Conservation (phyloP, 495 filamentous ascomycete species). For the Trichoderma gamsii region DNA sequence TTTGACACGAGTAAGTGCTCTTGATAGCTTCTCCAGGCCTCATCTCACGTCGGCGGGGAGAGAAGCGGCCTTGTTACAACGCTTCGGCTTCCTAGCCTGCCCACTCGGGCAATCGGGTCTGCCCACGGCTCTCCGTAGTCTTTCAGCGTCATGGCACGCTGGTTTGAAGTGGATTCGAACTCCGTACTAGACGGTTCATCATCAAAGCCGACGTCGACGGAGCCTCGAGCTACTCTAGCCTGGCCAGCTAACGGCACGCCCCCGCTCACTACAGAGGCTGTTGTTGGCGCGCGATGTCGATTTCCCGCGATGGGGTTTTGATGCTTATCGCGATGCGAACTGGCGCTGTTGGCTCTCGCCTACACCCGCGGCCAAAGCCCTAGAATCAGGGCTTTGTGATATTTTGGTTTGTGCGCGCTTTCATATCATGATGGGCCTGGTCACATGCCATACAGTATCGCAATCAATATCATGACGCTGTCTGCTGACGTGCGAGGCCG, state of each 20-base stretch:
- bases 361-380: not conserved
- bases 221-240: not conserved
- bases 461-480: not conserved
- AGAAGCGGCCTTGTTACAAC: not conserved
- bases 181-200: slow-evolving; percentile 2
- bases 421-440: not conserved
- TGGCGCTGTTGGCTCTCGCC: not conserved
- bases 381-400: slow-evolving; percentile 1
- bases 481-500: not conserved
- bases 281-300: not conserved
- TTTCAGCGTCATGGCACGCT: not conserved
- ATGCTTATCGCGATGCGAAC: slow-evolving; percentile 12
- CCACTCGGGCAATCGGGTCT: slow-evolving; percentile 10
- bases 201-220: not conserved
- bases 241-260: slow-evolving; percentile 5
- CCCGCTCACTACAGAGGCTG: not conserved
- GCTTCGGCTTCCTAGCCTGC: not conserved
- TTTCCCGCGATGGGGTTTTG: not conserved
- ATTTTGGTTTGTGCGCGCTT: not conserved
- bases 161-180: not conserved
- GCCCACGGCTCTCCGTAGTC: slow-evolving; percentile 2
- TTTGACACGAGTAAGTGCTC: not conserved
- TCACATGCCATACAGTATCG: not conserved
- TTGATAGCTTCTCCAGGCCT: not conserved
- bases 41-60: not conserved